Base-by-base conservation (phyloP, 1,284 basidiomycete species). In the Mycena sp. region DNA sequence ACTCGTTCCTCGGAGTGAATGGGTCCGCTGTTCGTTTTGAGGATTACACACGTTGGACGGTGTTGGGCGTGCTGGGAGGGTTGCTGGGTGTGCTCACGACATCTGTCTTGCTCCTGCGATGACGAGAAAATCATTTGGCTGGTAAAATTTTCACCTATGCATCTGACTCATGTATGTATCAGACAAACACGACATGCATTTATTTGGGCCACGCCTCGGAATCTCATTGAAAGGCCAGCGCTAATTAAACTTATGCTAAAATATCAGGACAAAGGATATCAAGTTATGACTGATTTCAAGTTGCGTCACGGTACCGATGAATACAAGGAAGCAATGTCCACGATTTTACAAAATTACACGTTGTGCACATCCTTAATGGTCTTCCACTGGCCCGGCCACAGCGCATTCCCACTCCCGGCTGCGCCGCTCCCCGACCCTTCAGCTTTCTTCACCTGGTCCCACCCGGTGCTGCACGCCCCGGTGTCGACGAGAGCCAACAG, bases 41-140 rank as follows among this genome's bases (percentile, higher is more conserved):
- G 29, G 84, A 86, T 12, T 86, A 86, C 63, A 85, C 85, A 25
- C 83, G 82, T 35, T 89, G 89, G 85, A 83, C 84, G 14, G 84
- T 87, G 23, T 77, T 90, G 16, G 88, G 88, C 25, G 81, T 84
- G 3, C 69, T 90, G 5, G 88, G 88, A 6, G 88, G 84, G 9
- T 72, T 91, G 26, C 84, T 78, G 2, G 89, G 88, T n/a, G 79
- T 88, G 70, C 74, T 91, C 71, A 80, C 85, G 55, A 84, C 82
- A 50, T 83, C 85, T 4, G 75, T 82, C 56, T 58, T 88, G 52
- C 73, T 86, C 43, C 70, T 83, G 45, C 75, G 81, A 58, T 75
- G 78, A 61, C 81, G 72, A 79, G 14, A 35, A 35, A 30, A 28
- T 35, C 14, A 35, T 35, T 35, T 14, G 9, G 32, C 14, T 9